phyloP scores from a whole-genome alignment of 345 rosid species.

The Aquilaria malaccensis region DNA sequence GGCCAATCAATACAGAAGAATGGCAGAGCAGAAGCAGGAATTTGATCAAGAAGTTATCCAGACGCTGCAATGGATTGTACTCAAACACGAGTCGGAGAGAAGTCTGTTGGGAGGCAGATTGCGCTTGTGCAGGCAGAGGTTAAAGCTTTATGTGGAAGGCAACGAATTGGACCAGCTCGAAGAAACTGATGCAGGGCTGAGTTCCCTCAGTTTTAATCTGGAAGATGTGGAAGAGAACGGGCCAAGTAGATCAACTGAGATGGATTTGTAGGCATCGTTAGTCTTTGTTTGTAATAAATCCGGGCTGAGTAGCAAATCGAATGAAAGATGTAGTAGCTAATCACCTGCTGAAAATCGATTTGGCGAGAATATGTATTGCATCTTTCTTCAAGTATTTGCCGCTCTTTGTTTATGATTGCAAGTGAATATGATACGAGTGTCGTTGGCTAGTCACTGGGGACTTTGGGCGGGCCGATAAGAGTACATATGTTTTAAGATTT shows the following conservation, averaged over 20 bases:
- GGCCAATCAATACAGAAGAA: slow-evolving; percentile 47
- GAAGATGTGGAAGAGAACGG: slow-evolving; percentile 16
- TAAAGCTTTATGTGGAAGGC: slow-evolving; percentile 16
- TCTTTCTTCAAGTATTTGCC: too few relatives aligned
- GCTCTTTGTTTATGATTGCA: too few relatives aligned
- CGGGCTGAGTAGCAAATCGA: too few relatives aligned
- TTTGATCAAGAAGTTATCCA: slow-evolving; percentile 54
- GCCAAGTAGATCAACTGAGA: slow-evolving; percentile 14
- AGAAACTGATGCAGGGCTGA: slow-evolving; percentile 14
- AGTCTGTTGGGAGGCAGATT: slow-evolving; percentile 28
- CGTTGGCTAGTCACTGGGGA: too few relatives aligned
- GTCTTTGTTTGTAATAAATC: neutral
- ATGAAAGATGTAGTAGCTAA: too few relatives aligned
- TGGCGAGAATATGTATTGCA: too few relatives aligned
- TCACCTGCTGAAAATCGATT: too few relatives aligned
- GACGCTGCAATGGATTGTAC: slow-evolving; percentile 45
- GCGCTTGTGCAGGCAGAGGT: slow-evolving; percentile 17
- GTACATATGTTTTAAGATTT: too few relatives aligned
- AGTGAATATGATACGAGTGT: too few relatives aligned
- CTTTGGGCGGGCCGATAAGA: too few relatives aligned
- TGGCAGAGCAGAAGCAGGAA: slow-evolving; percentile 50
- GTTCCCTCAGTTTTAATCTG: slow-evolving; percentile 8
- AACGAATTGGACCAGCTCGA: slow-evolving; percentile 23
- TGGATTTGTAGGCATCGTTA: slow-evolving; percentile 11
- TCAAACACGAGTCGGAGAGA: slow-evolving; percentile 37